Evolutionary conservation across 2,329 filamentous ascomycete genomes (phyloP), one percentile per base, ranked within the genome.

Genomic region (Magnaporthales sp.): DNA sequence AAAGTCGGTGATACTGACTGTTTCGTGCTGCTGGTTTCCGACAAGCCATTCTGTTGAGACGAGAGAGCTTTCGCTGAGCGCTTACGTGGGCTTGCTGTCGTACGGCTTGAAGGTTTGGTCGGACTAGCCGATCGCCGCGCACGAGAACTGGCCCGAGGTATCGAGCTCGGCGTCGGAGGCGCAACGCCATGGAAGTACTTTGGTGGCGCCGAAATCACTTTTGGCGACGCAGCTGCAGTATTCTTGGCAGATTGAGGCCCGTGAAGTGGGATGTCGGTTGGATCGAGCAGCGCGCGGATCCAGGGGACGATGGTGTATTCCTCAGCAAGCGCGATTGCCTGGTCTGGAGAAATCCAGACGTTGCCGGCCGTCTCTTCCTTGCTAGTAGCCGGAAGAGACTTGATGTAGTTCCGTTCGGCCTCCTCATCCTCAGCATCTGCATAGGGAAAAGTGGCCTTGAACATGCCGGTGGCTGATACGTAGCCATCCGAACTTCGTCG

Each of bases 321-420:
- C 62, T 91, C 88, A 65, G 94, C 91, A 13, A 99, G 84, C 67
- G 86, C 80, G 61, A 99, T 84, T 46, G 95, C 95, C 86, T 87
- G 79, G 70, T 89, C 84, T 6, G 94, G 93, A 62, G 92, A 88
- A 64, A 98, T 93, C 95, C 95, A 99, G 65, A 99, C 88, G 77
- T 97, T 99, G 62, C 95, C 95, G 29, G 95, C 95, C 31, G 95
- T 93, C 82, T 98, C 95, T 75, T 98, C 93, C 67, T 84, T 84
- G 72, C 93, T 96, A 10, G 93, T 96, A 31, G 90, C 90, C 38
- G 86, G 79, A 30, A 95, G 88, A 7, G 85, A 86, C 81, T 97
- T 97, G 79, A 99, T 89, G 78, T 92, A 93, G 73, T 85, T 87
- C 75, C 91, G 89, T 80, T 96, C 91, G 1, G 80, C 79, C 72